These are phyloP conservation scores for Microglena sp. DNA, from an alignment of 139 green algal genomes.

Conservation along the genomic window DNA sequence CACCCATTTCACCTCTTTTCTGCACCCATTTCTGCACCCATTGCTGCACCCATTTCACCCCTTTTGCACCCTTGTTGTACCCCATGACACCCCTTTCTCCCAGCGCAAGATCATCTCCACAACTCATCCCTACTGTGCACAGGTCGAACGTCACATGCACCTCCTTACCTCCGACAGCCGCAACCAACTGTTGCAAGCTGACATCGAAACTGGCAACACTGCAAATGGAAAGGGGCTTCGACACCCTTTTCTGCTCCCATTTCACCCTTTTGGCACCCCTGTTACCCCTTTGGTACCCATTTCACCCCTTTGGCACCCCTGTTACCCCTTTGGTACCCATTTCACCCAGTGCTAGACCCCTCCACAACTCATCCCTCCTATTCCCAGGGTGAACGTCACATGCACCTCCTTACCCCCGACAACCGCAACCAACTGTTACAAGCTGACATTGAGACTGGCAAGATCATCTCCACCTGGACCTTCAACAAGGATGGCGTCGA, in stretches of 20 bases:
- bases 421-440: slow-evolving; percentile 45
- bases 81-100: too few species aligned
- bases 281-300: too few species aligned
- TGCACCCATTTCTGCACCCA: too few species aligned
- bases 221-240: too few species aligned
- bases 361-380: neutral
- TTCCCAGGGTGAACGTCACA: slow-evolving; percentile 53
- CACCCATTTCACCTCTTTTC: too few species aligned
- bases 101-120: neutral
- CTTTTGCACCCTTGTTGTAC: too few species aligned
- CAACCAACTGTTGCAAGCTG: slow-evolving; percentile 51
- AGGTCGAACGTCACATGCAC: slow-evolving; percentile 74
- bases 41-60: too few species aligned
- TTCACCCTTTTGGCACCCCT: too few species aligned
- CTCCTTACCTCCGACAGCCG: slow-evolving; percentile 59
- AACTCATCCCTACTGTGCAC: neutral
- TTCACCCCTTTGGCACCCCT: too few species aligned
- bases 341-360: too few species aligned
- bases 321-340: too few species aligned
- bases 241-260: slow-evolving; percentile 7
- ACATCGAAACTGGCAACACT: slow-evolving; percentile 51
- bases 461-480: slow-evolving; percentile 70
- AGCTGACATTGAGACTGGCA: slow-evolving; percentile 43
- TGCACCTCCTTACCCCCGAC: slow-evolving; percentile 80
- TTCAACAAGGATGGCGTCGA: slow-evolving; percentile 84